Evolutionary conservation across 108 stramenopile genomes (phyloP), one percentile per base, ranked within the genome.

Genomic region (Mediolabrus comicus): DNA sequence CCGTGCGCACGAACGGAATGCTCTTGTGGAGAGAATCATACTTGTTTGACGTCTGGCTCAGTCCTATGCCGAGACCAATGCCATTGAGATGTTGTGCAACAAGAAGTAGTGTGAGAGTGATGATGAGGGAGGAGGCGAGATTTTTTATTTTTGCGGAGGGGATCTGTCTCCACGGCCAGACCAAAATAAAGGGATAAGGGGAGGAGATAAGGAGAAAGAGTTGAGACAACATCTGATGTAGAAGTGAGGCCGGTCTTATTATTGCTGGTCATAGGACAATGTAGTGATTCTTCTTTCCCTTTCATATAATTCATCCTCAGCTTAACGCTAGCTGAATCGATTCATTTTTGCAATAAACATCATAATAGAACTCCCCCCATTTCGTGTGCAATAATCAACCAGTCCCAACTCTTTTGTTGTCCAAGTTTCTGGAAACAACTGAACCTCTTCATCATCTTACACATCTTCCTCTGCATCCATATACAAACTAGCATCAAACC

Each of bases 401-500:
- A 43, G 22, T 8, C 46, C 46, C 2, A 2, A 49, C 9, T 49
- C 46, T 22, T 8, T 49, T 33, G 22, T 49, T 49, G 17, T 22
- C 22, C 22, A 8, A 38, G 36, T 38, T 38, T 6, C 14, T 10
- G 14, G 9, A 3, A 49, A 0, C 22, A 49, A n/a, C 3, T 0
- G 8, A 17, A 22, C 46, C 46, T 49, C 46, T 41, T n/a, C 6
- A 19, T 19, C 61, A 24, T 11, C n/a, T 14, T 65, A 56, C 67
- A 55, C 54, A 22, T 78, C 71, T 27, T 86, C 81, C 29, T 85
- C 84, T 24, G 55, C 57, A 29, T 63, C 35, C 49, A 79, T 62
- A 56, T 80, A 90, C 16, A 72, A 33, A 51, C 59, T 69, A 41
- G 79, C 75, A 83, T 91, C 83, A 65, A 88, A 91, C 25, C 81